Evolutionary conservation across 108 stramenopile genomes (phyloP).

Genomic region (Poteriospumella lacustris): DNA sequence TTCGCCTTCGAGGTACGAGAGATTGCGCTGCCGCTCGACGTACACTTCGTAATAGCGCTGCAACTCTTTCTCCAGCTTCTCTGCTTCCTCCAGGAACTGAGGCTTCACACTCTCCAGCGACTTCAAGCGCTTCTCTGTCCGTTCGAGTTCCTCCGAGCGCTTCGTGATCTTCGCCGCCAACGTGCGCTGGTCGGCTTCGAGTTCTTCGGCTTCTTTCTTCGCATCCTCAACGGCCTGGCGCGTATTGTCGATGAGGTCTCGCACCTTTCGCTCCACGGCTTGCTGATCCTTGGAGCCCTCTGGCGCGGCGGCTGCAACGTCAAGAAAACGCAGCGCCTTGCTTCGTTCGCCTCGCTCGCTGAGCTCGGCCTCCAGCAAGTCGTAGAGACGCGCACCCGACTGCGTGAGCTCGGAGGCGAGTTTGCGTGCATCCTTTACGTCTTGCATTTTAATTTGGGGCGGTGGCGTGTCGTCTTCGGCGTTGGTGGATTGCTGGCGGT

Average conservation of each 20-base stretch:
- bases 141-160: slow-evolving; percentile 53
- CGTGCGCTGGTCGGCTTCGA: slow-evolving; percentile 52
- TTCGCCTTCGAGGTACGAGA: slow-evolving; percentile 70
- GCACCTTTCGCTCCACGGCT: slow-evolving; percentile 28
- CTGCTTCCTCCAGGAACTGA: slow-evolving; percentile 76
- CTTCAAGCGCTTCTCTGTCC: slow-evolving; percentile 57
- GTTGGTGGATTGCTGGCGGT: no score
- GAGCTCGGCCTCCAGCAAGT: slow-evolving; percentile 52
- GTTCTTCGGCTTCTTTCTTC: slow-evolving; percentile 38
- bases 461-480: neutral
- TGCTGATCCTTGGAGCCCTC: slow-evolving; percentile 15
- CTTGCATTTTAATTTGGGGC: slow-evolving; percentile 26
- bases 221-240: slow-evolving; percentile 36
- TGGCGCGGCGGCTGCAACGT: slow-evolving; percentile 36
- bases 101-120: slow-evolving; percentile 61
- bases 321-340: slow-evolving; percentile 56
- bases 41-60: slow-evolving; percentile 65
- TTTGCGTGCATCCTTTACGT: slow-evolving; percentile 39
- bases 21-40: slow-evolving; percentile 48
- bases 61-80: slow-evolving; percentile 70
- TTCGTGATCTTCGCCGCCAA: slow-evolving; percentile 56
- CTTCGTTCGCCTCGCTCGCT: slow-evolving; percentile 42
- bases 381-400: slow-evolving; percentile 52
- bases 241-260: slow-evolving; percentile 43
- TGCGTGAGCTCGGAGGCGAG: slow-evolving; percentile 56